phyloP scores from a whole-genome alignment of 352 stramenopile species.

The Pythium rishiriense region DNA sequence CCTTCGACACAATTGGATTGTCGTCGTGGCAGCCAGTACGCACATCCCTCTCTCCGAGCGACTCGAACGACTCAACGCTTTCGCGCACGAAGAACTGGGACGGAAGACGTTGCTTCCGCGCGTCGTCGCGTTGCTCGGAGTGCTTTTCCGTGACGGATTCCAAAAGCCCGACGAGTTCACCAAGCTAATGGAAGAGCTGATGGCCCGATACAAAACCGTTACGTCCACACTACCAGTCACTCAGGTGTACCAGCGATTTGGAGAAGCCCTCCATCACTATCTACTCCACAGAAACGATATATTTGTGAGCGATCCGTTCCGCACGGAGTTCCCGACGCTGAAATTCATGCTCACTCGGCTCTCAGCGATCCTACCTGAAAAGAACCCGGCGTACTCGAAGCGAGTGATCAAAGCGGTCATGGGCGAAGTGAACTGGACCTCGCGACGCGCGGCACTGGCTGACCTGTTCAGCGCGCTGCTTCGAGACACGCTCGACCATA shows the following conservation, averaged over 20 bases:
- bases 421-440: neutral
- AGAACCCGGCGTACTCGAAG: conserved; percentile 16
- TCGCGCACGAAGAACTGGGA: neutral
- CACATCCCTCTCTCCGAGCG: neutral
- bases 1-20: conserved; percentile 23
- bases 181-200: conserved; percentile 11
- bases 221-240: conserved; percentile 1
- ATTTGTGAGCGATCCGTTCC: neutral
- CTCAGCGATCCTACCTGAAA: conserved; percentile 4
- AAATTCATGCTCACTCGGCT: conserved; percentile 17
- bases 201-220: conserved; percentile 11
- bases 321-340: conserved; percentile 11
- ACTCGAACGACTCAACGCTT: conserved; percentile 1
- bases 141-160: neutral
- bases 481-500: conserved; percentile 10
- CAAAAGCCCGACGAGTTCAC: neutral
- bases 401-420: conserved; percentile 6
- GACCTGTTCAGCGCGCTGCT: conserved; percentile 1
- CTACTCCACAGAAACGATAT: neutral
- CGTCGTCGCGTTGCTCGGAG: conserved; percentile 3
- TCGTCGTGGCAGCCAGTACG: neutral
- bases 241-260: conserved; percentile 22
- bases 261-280: conserved; percentile 25
- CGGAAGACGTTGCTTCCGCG: conserved; percentile 10
- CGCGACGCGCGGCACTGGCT: neutral